Conservation (phyloP, 2,329 filamentous ascomycete species). For the Drechmeria coniospora region DNA sequence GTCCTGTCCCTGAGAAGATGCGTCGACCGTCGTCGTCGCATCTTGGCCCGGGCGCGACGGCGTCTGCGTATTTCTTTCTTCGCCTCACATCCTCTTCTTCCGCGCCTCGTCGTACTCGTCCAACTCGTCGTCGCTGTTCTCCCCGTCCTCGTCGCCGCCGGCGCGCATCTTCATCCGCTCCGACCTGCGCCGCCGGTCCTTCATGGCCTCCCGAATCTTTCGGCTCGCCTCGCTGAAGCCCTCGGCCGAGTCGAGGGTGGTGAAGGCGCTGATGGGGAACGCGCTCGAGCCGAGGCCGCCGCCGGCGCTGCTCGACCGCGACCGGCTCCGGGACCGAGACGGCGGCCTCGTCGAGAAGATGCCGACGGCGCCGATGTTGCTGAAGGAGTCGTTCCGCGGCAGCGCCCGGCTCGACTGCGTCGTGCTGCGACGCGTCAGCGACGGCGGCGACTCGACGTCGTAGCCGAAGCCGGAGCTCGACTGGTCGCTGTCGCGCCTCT, state of each 20-base stretch:
- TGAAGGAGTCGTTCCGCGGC: conserved; percentile 86
- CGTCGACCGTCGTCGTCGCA: no score
- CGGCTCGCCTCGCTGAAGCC: conserved; percentile 70
- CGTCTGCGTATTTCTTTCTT: conserved; percentile 1
- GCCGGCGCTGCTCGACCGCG: conserved; percentile 53
- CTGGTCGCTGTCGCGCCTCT: conserved; percentile 32
- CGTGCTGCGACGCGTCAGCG: conserved; percentile 31
- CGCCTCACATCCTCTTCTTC: conserved; percentile 22
- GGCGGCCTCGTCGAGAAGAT: conserved; percentile 81
- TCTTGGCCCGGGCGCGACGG: no score
- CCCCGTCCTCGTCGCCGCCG: conserved; percentile 17
- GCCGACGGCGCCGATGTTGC: conserved; percentile 71
- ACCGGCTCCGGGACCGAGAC: conserved; percentile 61
- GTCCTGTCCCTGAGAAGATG: no score
- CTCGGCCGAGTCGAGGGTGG: conserved; percentile 46
- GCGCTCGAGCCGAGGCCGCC: conserved; percentile 44
- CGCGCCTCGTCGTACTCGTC: conserved; percentile 26
- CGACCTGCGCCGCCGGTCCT: conserved; percentile 40
- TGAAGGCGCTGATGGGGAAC: conserved; percentile 58
- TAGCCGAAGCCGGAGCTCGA: conserved; percentile 23
- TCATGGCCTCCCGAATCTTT: conserved; percentile 77
- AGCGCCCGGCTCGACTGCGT: conserved; percentile 37
- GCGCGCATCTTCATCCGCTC: conserved; percentile 22
- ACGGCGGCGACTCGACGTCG: conserved; percentile 19
- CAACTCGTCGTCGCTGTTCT: conserved; percentile 25